Base-by-base conservation (phyloP, 352 stramenopile genomes). In the Pythium sukuiense region DNA sequence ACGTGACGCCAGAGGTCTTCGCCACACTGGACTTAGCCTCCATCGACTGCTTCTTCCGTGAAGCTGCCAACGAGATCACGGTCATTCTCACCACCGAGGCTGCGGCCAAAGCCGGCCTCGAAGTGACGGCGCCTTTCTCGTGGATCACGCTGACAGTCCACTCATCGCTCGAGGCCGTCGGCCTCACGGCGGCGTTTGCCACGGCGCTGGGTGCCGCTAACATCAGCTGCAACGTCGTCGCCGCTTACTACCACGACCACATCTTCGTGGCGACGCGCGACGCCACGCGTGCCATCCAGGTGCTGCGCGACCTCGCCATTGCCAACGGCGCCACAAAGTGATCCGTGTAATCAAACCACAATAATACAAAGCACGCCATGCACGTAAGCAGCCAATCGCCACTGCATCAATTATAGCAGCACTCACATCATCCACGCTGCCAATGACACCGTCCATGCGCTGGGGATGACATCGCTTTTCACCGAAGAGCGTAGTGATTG, bases 141-240 rank as follows among this genome's bases (percentile, higher is more conserved):
- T 68, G 61, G 61, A 68, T 68, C 53, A 68, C 61, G 26, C 61
- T 68, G 24, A 68, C 61, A 2, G 54, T 68, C 9, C 61, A 68
- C 61, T 68, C 61, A 45, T 68, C 61, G 30, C 54, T 68, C 43
- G 61, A 68, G 33, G 61, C 61, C 24, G 61, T 68, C 1, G 61
- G 61, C 13, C 61, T 68, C 54, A 68, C 61, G 6, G 61, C 61
- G 6, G 61, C 61, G 29, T 68, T 68, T 32, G 53, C 61, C 12
- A 32, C 35, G 13, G 61, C 61, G 33, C 54, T 68, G 27, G 61
- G 61, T 33, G 54, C 49, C 24, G 61, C 61, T 9, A 46, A 26
- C 24, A 61, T 68, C 16, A 68, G 61, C 61, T 68, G 61, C 54
- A 68, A 68, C 35, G 61, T 62, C 18, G 54, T 68, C 41, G 61